These are phyloP conservation scores for Calonectria ilicicola DNA, from an alignment of 2,329 filamentous ascomycete species.

Conservation along the genomic window DNA sequence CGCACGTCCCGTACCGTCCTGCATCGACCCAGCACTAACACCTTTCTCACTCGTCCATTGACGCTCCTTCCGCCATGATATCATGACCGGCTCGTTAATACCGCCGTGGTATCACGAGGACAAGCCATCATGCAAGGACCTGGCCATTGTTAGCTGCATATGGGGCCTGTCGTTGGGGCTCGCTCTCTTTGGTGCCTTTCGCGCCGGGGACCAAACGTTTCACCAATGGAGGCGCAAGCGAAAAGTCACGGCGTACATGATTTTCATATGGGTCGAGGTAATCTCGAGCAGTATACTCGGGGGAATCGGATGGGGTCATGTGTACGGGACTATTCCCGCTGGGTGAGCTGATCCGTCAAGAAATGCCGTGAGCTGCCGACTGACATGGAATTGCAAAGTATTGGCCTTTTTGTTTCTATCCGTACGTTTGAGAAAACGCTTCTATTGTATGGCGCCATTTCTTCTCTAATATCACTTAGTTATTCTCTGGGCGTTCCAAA, in stretches of 20 bases:
- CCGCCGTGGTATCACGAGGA: slow-evolving; percentile 40
- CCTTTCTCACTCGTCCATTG: not conserved
- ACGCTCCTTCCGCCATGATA: slow-evolving; percentile 30
- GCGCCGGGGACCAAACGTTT: slow-evolving; percentile 50
- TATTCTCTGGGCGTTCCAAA: slow-evolving; percentile 51
- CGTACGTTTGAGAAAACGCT: slow-evolving; percentile 19
- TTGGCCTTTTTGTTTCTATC: slow-evolving; percentile 38
- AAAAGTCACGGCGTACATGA: slow-evolving; percentile 51
- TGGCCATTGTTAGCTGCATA: slow-evolving; percentile 50
- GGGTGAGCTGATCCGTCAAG: slow-evolving; percentile 28
- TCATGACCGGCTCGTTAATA: slow-evolving; percentile 38
- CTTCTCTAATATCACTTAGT: slow-evolving; percentile 32
- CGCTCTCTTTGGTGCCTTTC: slow-evolving; percentile 48
- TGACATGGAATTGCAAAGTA: slow-evolving; percentile 42
- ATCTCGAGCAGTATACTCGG: slow-evolving; percentile 49
- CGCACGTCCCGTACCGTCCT: no score
- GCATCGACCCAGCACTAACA: not conserved
- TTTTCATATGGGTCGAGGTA: slow-evolving; percentile 56
- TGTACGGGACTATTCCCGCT: slow-evolving; percentile 46
- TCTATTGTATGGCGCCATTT: not conserved
- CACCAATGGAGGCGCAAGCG: slow-evolving; percentile 46
- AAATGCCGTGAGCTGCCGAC: not conserved
- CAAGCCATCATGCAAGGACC: slow-evolving; percentile 41
- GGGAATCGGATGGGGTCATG: slow-evolving; percentile 50
- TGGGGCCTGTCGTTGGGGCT: slow-evolving; percentile 54